phyloP scores from a whole-genome alignment of 805 yeast genomes.

The Scheffersomyces ergatensis region DNA sequence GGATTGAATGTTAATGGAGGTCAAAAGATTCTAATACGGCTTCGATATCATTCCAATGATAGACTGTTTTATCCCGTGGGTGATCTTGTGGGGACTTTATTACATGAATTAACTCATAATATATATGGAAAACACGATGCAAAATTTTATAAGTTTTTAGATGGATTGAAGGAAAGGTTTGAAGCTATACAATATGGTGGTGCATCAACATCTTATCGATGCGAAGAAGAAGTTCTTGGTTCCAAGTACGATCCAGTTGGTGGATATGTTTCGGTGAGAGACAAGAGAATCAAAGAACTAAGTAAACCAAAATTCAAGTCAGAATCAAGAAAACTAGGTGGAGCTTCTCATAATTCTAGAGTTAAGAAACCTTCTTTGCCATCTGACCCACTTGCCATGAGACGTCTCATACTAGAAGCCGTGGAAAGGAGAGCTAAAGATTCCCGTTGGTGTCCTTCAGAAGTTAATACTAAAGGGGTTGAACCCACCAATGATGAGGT shows the following conservation, averaged over 20 bases:
- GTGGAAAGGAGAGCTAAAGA: conserved; percentile 61
- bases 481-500: conserved; percentile 47
- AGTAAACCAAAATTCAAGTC: conserved; percentile 38
- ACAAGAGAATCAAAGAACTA: conserved; percentile 41
- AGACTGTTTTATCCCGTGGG: conserved; percentile 59
- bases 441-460: conserved; percentile 44
- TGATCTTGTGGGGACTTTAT: conserved; percentile 73
- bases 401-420: conserved; percentile 54
- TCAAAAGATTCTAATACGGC: conserved; percentile 63
- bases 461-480: conserved; percentile 19
- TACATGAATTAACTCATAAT: conserved; percentile 88
- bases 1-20: conserved; percentile 87
- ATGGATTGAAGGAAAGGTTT: conserved; percentile 54
- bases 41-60: conserved; percentile 58
- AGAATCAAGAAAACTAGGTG: conserved; percentile 34
- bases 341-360: conserved; percentile 4
- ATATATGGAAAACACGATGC: conserved; percentile 76
- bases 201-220: conserved; percentile 44
- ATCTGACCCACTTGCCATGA: conserved; percentile 14
- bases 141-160: conserved; percentile 63
- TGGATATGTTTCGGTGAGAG: conserved; percentile 21
- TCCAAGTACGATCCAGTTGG: conserved; percentile 14
- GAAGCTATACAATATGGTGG: conserved; percentile 42
- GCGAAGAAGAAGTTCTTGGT: conserved; percentile 50
- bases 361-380: conserved; percentile 3